Evolutionary conservation across 768 basidiomycete genomes (phyloP), one percentile per base, ranked within the genome.

Genomic region (Paxillus involutus): DNA sequence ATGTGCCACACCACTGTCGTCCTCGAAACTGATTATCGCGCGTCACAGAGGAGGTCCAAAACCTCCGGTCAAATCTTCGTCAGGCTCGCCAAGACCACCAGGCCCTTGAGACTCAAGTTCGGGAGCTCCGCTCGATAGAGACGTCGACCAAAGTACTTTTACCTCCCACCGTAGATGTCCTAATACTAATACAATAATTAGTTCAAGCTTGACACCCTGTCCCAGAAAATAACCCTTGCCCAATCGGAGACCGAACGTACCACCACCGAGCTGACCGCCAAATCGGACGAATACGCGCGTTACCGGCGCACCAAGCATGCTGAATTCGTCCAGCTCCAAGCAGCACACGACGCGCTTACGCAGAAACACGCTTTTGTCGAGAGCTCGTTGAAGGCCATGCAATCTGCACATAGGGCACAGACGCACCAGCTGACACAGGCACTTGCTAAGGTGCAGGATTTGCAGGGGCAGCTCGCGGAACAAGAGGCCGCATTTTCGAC

Each of bases 161-260:
- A n/a, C 29, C 6, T 36, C 19, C 12, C 16, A 6, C n/a, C 26
- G 16, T 3, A 4, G 14, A 10, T n/a, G 3, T 21, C 40, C 8
- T n/a, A 16, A 32, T 24, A 14, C 35, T 48, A 12, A 36, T 29
- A 56, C 17, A 62, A 39, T 17, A 39, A 26, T 46, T 39, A 95
- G 89, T 96, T 94, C 79, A 93, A 91, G 71, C 69, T 94, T 55
- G 88, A 94, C 53, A 85, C 91, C 2, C 78, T 91, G 13, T 77
- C 85, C 5, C 91, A 94, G 71, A 91, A 95, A 71, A 75, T 95
- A 7, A 71, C 86, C 55, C 82, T 94, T 4, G 78, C 91, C 4
- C 84, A 88, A 69, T 77, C 82, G 0, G 94, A 97, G 71, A 81
- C 82, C 14, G 81, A 90, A 52, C 88, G 91, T 44, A 75, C 82